Base-by-base conservation (phyloP, 352 stramenopile genomes). In the Phytopythium ostracodes region DNA sequence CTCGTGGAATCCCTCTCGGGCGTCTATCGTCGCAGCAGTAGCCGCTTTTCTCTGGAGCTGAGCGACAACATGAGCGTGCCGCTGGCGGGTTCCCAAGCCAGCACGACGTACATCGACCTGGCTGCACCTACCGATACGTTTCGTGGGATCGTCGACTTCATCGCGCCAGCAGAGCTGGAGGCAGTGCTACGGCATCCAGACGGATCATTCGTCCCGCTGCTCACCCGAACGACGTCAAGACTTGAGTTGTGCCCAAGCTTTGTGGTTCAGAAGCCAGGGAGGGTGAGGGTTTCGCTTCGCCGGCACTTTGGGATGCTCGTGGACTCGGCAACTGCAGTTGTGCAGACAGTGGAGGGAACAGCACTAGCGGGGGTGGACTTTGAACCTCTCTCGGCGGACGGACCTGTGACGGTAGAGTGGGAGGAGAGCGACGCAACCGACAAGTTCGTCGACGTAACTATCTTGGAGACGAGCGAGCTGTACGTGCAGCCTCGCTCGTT, bases 111-210 rank as follows among this genome's bases (percentile, higher is more conserved):
- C 44, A 63, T 90, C 42, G 71, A 77, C 42, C 78, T 90, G 25
- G 31, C 68, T 0, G 81, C 68, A 6, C 75, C 71, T 6, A 77
- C 68, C 8, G 72, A 80, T 52, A 58, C 86, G 2, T 63, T 66
- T 20, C 31, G 67, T 0, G 77, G 75, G 7, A 71, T 88, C 5
- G 65, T 89, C 24, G 79, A 90, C 55, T 92, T 94, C 67, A 76
- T 75, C 3, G 29, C 44, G 4, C 50, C 60, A 0, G 72, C 74
- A 15, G 60, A 70, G 5, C 57, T 89, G 9, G 46, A 75, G 24
- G 40, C 52, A 3, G 72, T 83, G 11, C 51, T 92, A 11, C 43
- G 38, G 2, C n/a, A 63, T 50, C 71, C 71, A 29, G 79, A 92
- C 42, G 51, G 73, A 24, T 73, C 65, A 6, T 90, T 91, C 40